These are phyloP conservation scores for Arthroderma sp. DNA, from an alignment of 2,329 filamentous ascomycete genomes.

Conservation along the genomic window DNA sequence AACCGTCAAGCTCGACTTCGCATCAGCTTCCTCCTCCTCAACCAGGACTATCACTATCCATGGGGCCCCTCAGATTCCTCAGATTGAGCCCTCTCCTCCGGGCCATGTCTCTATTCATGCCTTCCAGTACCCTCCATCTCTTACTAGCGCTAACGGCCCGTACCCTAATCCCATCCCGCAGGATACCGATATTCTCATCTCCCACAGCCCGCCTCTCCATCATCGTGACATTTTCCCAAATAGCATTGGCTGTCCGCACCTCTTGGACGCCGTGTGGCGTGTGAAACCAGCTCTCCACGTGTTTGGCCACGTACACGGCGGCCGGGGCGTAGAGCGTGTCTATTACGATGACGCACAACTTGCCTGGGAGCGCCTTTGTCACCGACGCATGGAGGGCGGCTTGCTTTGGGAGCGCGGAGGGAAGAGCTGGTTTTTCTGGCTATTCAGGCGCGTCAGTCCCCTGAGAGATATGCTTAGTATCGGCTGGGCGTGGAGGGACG, in stretches of 20 bases:
- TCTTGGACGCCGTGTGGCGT: conserved; percentile 61
- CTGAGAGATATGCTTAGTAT: conserved; percentile 8
- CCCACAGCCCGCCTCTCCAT: conserved; percentile 63
- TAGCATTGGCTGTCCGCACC: conserved; percentile 55
- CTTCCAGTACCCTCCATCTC: conserved; percentile 54
- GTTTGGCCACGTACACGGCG: conserved; percentile 75
- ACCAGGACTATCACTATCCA: conserved; percentile 57
- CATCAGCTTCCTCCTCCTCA: conserved; percentile 29
- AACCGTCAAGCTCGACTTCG: conserved; percentile 49
- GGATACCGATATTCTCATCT: conserved; percentile 65
- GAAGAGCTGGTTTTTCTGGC: conserved; percentile 5
- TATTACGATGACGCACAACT: conserved; percentile 64
- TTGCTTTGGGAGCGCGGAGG: conserved; percentile 11
- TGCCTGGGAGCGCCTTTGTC: conserved; percentile 54
- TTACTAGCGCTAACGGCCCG: conserved; percentile 42
- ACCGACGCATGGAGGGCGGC: conserved; percentile 20
- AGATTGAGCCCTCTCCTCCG: conserved; percentile 34
- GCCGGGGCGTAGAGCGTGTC: conserved; percentile 54
- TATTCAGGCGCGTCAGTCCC: conserved; percentile 2
- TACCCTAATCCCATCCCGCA: conserved; percentile 60
- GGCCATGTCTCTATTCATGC: conserved; percentile 54
- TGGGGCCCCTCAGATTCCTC: conserved; percentile 67
- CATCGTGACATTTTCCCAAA: conserved; percentile 48
- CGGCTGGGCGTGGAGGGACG: conserved; percentile 36
- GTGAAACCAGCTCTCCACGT: conserved; percentile 64